Evolutionary conservation across 495 filamentous ascomycete genomes (phyloP).

Genomic region (Astrothelium macrocarpum): DNA sequence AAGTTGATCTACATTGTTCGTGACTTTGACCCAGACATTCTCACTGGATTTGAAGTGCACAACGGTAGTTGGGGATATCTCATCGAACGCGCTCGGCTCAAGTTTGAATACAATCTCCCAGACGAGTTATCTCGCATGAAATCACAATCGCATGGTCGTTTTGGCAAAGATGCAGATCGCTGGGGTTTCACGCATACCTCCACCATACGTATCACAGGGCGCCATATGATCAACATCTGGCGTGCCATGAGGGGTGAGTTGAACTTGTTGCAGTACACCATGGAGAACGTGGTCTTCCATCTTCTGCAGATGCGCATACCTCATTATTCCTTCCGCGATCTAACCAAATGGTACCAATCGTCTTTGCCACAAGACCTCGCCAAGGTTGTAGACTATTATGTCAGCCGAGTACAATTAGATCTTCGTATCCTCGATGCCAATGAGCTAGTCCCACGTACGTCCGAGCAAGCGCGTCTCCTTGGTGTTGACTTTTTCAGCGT

Average conservation of each 20-base stretch:
- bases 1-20: slow-evolving; percentile 80
- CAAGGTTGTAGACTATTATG: slow-evolving; percentile 71
- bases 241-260: slow-evolving; percentile 87
- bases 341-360: slow-evolving; percentile 74
- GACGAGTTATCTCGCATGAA: slow-evolving; percentile 87
- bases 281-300: slow-evolving; percentile 96
- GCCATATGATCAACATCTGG: slow-evolving; percentile 97
- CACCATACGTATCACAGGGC: slow-evolving; percentile 75
- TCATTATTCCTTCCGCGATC: slow-evolving; percentile 65
- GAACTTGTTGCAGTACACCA: slow-evolving; percentile 82
- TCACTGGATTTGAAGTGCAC: slow-evolving; percentile 94
- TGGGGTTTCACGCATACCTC: slow-evolving; percentile 93
- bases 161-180: slow-evolving; percentile 73
- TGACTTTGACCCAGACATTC: slow-evolving; percentile 76
- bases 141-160: slow-evolving; percentile 65
- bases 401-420: slow-evolving; percentile 67
- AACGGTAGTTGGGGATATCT: slow-evolving; percentile 90
- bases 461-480: slow-evolving; percentile 86
- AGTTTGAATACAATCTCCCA: slow-evolving; percentile 83
- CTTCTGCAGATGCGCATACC: slow-evolving; percentile 83
- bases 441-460: slow-evolving; percentile 78
- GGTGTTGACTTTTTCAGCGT: slow-evolving; percentile 96
- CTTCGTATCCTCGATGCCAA: slow-evolving; percentile 87
- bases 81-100: slow-evolving; percentile 74
- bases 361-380: slow-evolving; percentile 55